Base-by-base conservation (phyloP, 2,329 filamentous ascomycete species). In the Claviceps sp. region DNA sequence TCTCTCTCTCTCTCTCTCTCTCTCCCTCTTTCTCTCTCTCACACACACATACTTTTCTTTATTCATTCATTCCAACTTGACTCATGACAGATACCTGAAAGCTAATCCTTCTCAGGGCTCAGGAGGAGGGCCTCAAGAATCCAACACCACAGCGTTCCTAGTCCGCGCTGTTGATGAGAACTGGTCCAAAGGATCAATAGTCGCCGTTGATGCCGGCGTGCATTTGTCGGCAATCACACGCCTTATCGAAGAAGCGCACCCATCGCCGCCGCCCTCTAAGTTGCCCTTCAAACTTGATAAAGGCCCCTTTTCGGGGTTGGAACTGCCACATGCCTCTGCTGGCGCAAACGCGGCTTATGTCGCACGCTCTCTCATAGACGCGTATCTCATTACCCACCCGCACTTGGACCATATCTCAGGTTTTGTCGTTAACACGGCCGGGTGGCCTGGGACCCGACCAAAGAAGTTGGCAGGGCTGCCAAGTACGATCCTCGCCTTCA, bases 381-480 rank as follows among this genome's bases (percentile, higher is more conserved):
- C 89, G 0, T 93, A 91, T 62, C 79, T 97, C 55, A 89, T 98
- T 61, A 98, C 91, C 0, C 93, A 98, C 66, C 88, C 93, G n/a
- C 93, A 98, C 68, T 77, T 98, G 1, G 93, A 98, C 62, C 93
- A 98, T 67, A 82, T 97, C 22, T 83, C 87, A 20, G 93, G 87
- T 11, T 87, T 97, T 59, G 87, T 93, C 36, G 84, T 97, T 65
- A 97, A 97, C 66, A 96, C 91, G 0, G 90, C 93, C 5, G 84
- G 87, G 3, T 79, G 94, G 20, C 84, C 88, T 34, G 87, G 86
- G 34, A 80, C 85, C 2, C 81, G 84, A 30, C 88, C 89, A 0
- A 98, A 97, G 68, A 81, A 85, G 24, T 73, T 98, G 14, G 89
- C 91, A 1, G 91, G 87, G 0, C 72, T 97, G 4, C 89, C 90